Evolutionary conservation across 768 basidiomycete genomes (phyloP).

Genomic region (Leccinellum luteum): DNA sequence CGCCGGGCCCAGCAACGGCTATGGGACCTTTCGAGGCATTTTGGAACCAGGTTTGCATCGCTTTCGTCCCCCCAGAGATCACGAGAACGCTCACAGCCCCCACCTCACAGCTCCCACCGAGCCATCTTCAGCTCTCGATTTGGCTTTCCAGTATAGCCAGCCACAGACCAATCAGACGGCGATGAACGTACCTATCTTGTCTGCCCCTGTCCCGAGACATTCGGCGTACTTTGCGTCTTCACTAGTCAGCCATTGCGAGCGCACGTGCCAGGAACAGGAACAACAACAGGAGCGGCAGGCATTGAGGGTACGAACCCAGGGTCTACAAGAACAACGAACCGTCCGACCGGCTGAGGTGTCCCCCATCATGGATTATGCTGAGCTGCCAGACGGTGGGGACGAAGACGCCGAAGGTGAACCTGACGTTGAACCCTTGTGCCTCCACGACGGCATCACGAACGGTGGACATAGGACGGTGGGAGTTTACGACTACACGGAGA

Average conservation of each 20-base stretch:
- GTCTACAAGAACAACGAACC: constrained; percentile 31
- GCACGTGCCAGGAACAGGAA: constrained; percentile 41
- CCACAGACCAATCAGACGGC: constrained; percentile 16
- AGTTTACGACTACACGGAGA: constrained; percentile 23
- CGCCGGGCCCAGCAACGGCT: constrained; percentile 20
- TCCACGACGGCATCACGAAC: constrained; percentile 16
- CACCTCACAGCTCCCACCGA: constrained; percentile 20
- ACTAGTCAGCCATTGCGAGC: constrained; percentile 31
- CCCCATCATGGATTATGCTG: constrained; percentile 30
- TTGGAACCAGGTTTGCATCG: constrained; percentile 31
- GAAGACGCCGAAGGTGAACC: constrained; percentile 37
- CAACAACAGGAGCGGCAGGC: constrained; percentile 31
- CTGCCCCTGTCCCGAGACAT: constrained; percentile 34
- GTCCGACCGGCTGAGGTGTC: constrained; percentile 34
- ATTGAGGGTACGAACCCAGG: constrained; percentile 32
- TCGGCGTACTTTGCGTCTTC: constrained; percentile 31
- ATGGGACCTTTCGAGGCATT: constrained; percentile 20
- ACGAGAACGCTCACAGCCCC: constrained; percentile 2
- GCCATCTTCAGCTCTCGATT: constrained; percentile 20
- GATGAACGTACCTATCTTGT: constrained; percentile 24
- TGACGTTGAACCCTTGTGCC: constrained; percentile 28
- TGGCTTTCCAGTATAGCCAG: constrained; percentile 24
- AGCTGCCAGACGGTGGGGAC: constrained; percentile 30
- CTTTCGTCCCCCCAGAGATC: not conserved
- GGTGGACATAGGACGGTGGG: constrained; percentile 30